A percentile compares a stretch with the other conserved stretches of the same genome.
phyloP scores from a whole-genome alignment of 192 early-diverging fungal genomes.

The Podochytrium sp. region DNA sequence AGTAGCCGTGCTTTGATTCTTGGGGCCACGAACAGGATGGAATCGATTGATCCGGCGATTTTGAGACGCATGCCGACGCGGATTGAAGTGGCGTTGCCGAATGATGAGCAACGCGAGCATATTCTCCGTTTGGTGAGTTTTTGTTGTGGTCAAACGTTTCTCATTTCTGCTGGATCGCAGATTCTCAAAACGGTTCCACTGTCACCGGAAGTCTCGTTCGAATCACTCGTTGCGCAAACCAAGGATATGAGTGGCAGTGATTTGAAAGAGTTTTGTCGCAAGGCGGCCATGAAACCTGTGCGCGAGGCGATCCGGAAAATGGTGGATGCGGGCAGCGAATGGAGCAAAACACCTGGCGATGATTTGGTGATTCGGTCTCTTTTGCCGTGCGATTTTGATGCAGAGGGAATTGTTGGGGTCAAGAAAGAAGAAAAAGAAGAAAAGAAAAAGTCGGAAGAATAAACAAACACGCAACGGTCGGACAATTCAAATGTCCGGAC shows the following conservation, averaged over 20 bases:
- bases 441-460: too few species aligned
- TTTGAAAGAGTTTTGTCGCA: slow-evolving; percentile 95
- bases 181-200: slow-evolving; percentile 74
- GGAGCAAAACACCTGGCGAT: neutral
- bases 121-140: slow-evolving; percentile 77
- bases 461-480: too few species aligned
- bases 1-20: slow-evolving; percentile 59
- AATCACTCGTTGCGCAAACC: slow-evolving; percentile 74
- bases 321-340: slow-evolving; percentile 7
- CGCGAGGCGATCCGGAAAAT: slow-evolving; percentile 54
- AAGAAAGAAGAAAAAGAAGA: too few species aligned
- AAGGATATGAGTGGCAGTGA: slow-evolving; percentile 90
- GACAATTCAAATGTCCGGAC: too few species aligned
- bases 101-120: slow-evolving; percentile 76
- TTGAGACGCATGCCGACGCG: slow-evolving; percentile 96
- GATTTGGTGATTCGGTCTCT: slow-evolving; percentile 40
- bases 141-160: neutral
- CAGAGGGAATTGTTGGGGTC: too few species aligned
- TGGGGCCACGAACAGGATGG: slow-evolving; percentile 95
- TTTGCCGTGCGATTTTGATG: slow-evolving; percentile 35
- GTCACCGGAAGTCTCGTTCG: slow-evolving; percentile 63
- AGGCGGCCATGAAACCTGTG: slow-evolving; percentile 94
- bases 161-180: slow-evolving; percentile 44
- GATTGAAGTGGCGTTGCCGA: slow-evolving; percentile 84
- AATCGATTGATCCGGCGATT: slow-evolving; percentile 96